Evolutionary conservation across 257 asterid species (phyloP), one percentile per base, ranked within the genome.

Genomic region (Penstemon davidsonii): DNA sequence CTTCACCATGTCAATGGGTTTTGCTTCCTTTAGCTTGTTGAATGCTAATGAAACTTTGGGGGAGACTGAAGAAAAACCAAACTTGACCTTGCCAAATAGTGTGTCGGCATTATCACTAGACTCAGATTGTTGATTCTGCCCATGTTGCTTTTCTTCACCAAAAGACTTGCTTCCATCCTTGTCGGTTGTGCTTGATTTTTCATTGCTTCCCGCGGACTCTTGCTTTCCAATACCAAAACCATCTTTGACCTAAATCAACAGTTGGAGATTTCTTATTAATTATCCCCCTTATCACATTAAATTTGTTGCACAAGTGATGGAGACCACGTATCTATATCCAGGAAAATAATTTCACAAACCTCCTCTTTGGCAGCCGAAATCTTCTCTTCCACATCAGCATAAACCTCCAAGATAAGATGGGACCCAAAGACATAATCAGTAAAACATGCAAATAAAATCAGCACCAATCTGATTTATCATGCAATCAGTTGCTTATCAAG

Each of bases 281-380:
- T 25, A 25, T 25, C 58, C 42, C n/a, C 40, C 8, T 64, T 25
- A 7, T 54, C 8, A 50, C 37, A 15, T 53, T 43, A 25, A 1
- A 25, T 25, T 33, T 43, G 6, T 63, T 9, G 8, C 57, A 51
- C 11, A 51, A 62, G 37, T 12, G 4, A 40, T 13, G 45, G 8
- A 5, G 12, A 51, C 37, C 0, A 46, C 36, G 5, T 19, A 44
- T 46, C 25, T 64, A 71, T 43, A 60, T 64, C 68, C 8, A 58
- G 38, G 60, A 18, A 13, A 44, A 67, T 62, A 76, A 69, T 18
- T 64, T 73, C 47, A 72, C 84, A 63, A 60, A 93, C 99, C 99
- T 93, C 97, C 43, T 79, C 87, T 78, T 88, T 93, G 55, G 99
- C 93, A 64, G 96, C 78, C 12, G 89, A 81, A 60, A 93, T 82